Base-by-base conservation (phyloP, 768 basidiomycete species). In the Artomyces pyxidatus region DNA sequence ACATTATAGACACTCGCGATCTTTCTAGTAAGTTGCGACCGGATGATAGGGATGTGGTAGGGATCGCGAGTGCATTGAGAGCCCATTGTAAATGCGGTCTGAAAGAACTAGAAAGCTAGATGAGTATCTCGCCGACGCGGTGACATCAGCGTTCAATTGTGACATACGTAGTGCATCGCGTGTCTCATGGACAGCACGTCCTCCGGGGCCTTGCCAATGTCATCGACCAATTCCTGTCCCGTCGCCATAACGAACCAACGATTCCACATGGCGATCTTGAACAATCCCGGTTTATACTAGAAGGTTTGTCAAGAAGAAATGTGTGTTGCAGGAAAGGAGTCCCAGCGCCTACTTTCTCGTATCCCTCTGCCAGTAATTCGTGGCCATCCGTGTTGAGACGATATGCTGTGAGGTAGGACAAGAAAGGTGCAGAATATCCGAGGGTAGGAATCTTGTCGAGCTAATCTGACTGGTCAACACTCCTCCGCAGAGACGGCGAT, bases 1-100 rank as follows among this genome's bases (percentile, higher is more conserved):
- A 68, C 65, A 0, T 68, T 63, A 49, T 70, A 72, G 2, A 70
- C 52, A 2, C 43, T 47, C 0, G 60, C 65, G 6, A 78, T 60
- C 42, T 70, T 71, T 8, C 74, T 62, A 2, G 65, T 67, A 7
- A 72, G 57, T 22, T 62, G 57, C 0, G 61, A 47, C 11, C 61
- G 64, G 8, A 69, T 29, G 21, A 70, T 45, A 3, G 49, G 32
- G 21, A 61, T 39, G 41, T 70, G 69, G 39, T 68, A 71, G 2
- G 45, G 45, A 49, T 68, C 60, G 1, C 59, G 27, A 6, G 51
- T 32, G 12, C 69, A 46, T 28, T 66, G 57, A 1, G 55, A 53
- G 0, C 70, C 70, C 0, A 80, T 23, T 0, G 71, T 72, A 50
- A 74, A 67, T 1, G 65, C 58, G 4, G 58, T 41, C n/a, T 71